phyloP scores from a whole-genome alignment of 129 eudicot species.

The Daucus carota region DH1_v3.0 NC_030387.2:6418001-6418500 shows the following conservation, averaged over 20 bases:
- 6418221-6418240: conserved; percentile 1
- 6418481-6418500: neutral
- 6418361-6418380: neutral
- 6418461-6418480: neutral
- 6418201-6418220: conserved; percentile 1
- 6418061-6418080: conserved; percentile 5
- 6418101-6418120: conserved; percentile 7
- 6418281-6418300: conserved; percentile 10
- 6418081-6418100: conserved; percentile 2
- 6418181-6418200: conserved; percentile 6
- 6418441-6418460: neutral
- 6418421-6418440: conserved; percentile 3
- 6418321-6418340: neutral
- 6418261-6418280: conserved; percentile 13
- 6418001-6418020: conserved; percentile 1
- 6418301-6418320: conserved; percentile 4
- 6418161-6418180: conserved; percentile 4
- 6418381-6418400: neutral
- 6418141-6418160: conserved; percentile 8
- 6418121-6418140: conserved; percentile 1
- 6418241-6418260: conserved; percentile 5
- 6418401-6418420: conserved; percentile 1
- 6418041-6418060: conserved; percentile 1
- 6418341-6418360: neutral
- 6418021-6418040: conserved; percentile 24